Percentiles rank a stretch among this genome's conserved stretches.
Conservation (phyloP, 2,329 filamentous ascomycete species). For the Mycocentrospora acerina region DNA sequence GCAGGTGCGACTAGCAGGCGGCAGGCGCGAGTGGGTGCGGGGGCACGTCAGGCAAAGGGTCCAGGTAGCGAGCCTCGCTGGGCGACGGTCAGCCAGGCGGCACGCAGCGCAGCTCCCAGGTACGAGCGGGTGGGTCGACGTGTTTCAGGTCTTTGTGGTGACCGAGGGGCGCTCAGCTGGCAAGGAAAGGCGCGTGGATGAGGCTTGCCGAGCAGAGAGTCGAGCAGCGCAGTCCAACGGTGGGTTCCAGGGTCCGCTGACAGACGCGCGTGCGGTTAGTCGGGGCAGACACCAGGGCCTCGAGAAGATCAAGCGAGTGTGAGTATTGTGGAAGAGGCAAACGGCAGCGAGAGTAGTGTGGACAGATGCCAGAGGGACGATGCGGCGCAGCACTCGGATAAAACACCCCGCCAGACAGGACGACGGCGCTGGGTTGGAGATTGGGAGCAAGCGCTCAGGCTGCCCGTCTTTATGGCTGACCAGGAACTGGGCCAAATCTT, state of each 20-base stretch:
- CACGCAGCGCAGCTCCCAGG: constrained; percentile 2
- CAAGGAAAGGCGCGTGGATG: constrained; percentile 17
- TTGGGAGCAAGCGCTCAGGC: constrained; percentile 34
- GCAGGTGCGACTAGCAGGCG: constrained; percentile 26
- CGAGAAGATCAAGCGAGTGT: constrained; percentile 6
- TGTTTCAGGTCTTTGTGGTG: constrained; percentile 26
- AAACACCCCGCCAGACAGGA: constrained; percentile 13
- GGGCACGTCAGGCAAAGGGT: constrained; percentile 6
- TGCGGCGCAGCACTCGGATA: constrained; percentile 18
- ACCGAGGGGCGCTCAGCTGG: constrained; percentile 26
- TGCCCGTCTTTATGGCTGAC: constrained; percentile 26
- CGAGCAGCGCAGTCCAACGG: constrained; percentile 13
- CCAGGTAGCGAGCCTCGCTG: constrained; percentile 3
- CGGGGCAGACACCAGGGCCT: constrained; percentile 4
- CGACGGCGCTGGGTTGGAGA: constrained; percentile 8
- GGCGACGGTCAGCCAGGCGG: background rate
- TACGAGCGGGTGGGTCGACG: constrained; percentile 18
- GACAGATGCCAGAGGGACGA: constrained; percentile 5
- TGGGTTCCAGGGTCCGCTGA: constrained; percentile 8
- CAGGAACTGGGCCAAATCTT: constrained; percentile 9
- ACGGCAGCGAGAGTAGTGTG: constrained; percentile 9
- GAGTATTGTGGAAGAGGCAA: constrained; percentile 1
- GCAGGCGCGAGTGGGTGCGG: constrained; percentile 16
- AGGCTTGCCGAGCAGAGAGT: constrained; percentile 28
- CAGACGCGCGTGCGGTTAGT: constrained; percentile 9